phyloP scores from a whole-genome alignment of 352 stramenopile genomes.

The Globisporangium heterothallicum region DNA sequence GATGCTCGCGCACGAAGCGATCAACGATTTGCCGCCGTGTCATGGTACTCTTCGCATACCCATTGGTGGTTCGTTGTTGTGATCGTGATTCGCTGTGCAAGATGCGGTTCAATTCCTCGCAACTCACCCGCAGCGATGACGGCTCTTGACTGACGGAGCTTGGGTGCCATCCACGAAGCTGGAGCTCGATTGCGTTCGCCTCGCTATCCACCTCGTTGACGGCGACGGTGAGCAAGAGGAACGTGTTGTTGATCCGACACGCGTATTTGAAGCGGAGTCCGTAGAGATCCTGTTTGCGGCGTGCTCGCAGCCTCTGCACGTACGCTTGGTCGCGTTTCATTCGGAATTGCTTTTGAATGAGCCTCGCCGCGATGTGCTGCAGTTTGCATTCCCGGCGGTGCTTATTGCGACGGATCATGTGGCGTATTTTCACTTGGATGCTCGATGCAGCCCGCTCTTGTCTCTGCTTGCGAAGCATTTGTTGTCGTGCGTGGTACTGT shows the following conservation, averaged over 20 bases:
- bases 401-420: slow-evolving; percentile 12
- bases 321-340: slow-evolving; percentile 6
- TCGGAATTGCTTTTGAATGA: slow-evolving; percentile 26
- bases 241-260: slow-evolving; percentile 23
- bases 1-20: slow-evolving; percentile 17
- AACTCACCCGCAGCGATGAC: slow-evolving; percentile 17
- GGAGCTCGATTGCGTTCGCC: slow-evolving; percentile 19
- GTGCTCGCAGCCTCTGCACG: background rate
- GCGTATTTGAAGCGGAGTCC: slow-evolving; percentile 19
- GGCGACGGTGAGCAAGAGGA: slow-evolving; percentile 14
- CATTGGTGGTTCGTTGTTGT: background rate
- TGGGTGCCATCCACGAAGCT: slow-evolving; percentile 19
- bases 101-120: slow-evolving; percentile 13
- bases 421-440: slow-evolving; percentile 17
- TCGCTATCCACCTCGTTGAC: slow-evolving; percentile 25
- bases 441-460: slow-evolving; percentile 18
- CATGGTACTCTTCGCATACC: background rate
- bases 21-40: slow-evolving; percentile 16
- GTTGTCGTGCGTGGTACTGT: slow-evolving; percentile 10
- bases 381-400: slow-evolving; percentile 11
- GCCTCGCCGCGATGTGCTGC: slow-evolving; percentile 18
- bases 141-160: slow-evolving; percentile 6
- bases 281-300: slow-evolving; percentile 3
- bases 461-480: slow-evolving; percentile 8
- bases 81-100: background rate